Conservation (phyloP, 2,329 filamentous ascomycete genomes). For the Talaromyces sp. region DNA sequence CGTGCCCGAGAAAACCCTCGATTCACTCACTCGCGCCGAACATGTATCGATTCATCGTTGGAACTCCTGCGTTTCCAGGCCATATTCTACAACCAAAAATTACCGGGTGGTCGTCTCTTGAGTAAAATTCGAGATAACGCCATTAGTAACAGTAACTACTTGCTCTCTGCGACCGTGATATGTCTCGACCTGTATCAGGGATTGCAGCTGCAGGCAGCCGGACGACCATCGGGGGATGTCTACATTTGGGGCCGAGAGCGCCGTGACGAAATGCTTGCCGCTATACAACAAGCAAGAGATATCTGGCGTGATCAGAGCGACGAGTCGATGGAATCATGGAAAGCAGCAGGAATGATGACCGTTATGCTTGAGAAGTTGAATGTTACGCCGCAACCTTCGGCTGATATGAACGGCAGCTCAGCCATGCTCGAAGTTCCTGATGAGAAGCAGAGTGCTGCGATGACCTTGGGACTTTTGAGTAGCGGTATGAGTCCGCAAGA, state of each 20-base stretch:
- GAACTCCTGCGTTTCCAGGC: conserved; percentile 74
- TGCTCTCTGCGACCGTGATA: conserved; percentile 80
- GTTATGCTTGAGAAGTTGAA: conserved; percentile 79
- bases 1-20: conserved; percentile 72
- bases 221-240: conserved; percentile 35
- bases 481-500: conserved; percentile 56
- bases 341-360: conserved; percentile 74
- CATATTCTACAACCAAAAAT: conserved; percentile 70
- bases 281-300: conserved; percentile 66
- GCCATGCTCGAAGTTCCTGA: conserved; percentile 44
- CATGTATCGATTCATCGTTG: conserved; percentile 82
- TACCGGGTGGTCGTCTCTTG: conserved; percentile 66
- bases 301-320: conserved; percentile 80
- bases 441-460: conserved; percentile 62
- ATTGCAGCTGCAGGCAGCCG: conserved; percentile 32
- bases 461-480: conserved; percentile 67
- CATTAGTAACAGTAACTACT: conserved; percentile 77
- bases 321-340: conserved; percentile 82
- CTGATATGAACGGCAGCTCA: conserved; percentile 23
- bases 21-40: conserved; percentile 77
- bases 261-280: conserved; percentile 69
- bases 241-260: conserved; percentile 48
- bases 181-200: conserved; percentile 73
- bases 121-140: conserved; percentile 74
- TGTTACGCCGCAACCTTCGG: conserved; percentile 23